Evolutionary conservation across 257 asterid genomes (phyloP), one percentile per base, ranked within the genome.

Genomic region (Verbena officinalis): DNA sequence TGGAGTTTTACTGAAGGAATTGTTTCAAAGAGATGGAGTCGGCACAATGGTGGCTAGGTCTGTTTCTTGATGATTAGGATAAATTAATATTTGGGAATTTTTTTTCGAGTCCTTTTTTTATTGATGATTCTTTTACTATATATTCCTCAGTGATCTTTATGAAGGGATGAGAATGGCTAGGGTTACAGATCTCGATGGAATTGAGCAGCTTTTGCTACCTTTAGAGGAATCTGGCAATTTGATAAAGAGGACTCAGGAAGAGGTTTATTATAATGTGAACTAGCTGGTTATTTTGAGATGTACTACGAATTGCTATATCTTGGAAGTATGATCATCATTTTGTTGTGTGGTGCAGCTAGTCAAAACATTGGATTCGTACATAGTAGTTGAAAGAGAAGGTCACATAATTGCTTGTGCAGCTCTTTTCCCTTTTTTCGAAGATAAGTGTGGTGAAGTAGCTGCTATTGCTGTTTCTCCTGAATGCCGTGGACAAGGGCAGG

Each of bases 391-490:
- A 76, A 88, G 99, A 82, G 99, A 94, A 71, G 98, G 99, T 62
- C 98, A 94, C 55, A 65, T 94, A 34, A 94, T 86, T 69, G 99
- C 96, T 22, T 86, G 98, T 68, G 88, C 93, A 7, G 99, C 98
- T 75, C 84, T 94, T 53, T 84, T 88, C 77, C 95, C 98, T 45
- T 88, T 77, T 81, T 71, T 64, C 22, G 75, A 81, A 55, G 96
- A 86, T 5, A 90, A 86, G 67, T 90, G 99, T 51, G 98, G 96
- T 58, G 99, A 94, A 81, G 88, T 94, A 61, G 97, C 99, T 75
- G 95, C 96, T 52, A 86, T 90, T 74, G 98, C 96, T 64, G 99
- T 94, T 72, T 90, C 99, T 67, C 96, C 98, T 31, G 99, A 90
- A 39, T 94, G 99, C 49, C 97, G 98, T 17, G 96, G 98, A 40